Evolutionary conservation across 78 protist species (phyloP), one percentile per base, ranked within the genome.

Genomic region (Parvularia atlantis): DNA sequence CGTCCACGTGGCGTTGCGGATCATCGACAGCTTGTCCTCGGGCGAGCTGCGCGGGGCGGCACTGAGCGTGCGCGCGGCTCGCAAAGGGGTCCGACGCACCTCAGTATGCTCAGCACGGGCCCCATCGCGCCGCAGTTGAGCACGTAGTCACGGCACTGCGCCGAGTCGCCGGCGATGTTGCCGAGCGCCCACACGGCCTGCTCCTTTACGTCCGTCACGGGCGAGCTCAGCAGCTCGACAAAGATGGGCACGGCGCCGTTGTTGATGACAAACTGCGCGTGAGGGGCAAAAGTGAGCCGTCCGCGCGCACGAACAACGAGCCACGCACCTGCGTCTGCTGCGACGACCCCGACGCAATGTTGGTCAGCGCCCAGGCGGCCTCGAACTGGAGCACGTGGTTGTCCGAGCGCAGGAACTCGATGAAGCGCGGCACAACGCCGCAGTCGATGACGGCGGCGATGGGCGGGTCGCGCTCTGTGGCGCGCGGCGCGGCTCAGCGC

Each of bases 141-240:
- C 39, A 94, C 92, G 31, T 63, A 31, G 73, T 95, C 94, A 40
- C 98, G 90, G 81, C 80, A 88, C 61, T 54, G 43, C 30, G 89
- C 46, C 7, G 83, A 66, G 69, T 96, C 99, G 44, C 99, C 99
- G 10, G 98, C 98, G 44, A 96, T 94, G 91, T 96, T 96, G 60
- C 99, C 99, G 0, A 96, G 81, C 9, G 96, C 97, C 99, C 99
- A 96, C 20, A 94, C 85, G 53, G 95, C 83, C 86, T 96, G 99
- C 67, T 96, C 99, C 37, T 81, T 64, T 39, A 93, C 95, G 40
- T 92, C 95, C 36, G 80, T 87, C 73, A 54, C 48, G 30, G 66
- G 81, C 44, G 89, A 75, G n/a, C 36, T 20, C 40, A 95, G 82
- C 48, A 95, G 83, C 52, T 62, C 66, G 48, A 94, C 85, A 60